Conservation (phyloP, 2,329 filamentous ascomycete species). For the Fulvia fulva region DNA sequence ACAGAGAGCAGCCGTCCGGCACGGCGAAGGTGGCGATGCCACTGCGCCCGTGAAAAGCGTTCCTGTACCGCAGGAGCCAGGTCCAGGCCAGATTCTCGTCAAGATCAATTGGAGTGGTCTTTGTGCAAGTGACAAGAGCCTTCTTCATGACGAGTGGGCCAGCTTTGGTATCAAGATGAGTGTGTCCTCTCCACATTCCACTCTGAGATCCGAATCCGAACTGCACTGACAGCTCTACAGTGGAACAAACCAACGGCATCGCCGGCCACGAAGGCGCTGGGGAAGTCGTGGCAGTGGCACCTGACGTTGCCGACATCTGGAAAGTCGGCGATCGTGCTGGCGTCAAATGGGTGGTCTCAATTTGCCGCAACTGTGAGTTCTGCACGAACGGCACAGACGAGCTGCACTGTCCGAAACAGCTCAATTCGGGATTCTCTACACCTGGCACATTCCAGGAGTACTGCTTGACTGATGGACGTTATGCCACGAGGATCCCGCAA, state of each 20-base stretch:
- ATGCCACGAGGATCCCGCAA: constrained; percentile 36
- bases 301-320: constrained; percentile 27
- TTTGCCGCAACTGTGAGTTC: constrained; percentile 31
- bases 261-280: constrained; percentile 33
- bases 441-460: constrained; percentile 40
- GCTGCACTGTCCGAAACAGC: constrained; percentile 35
- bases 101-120: constrained; percentile 36
- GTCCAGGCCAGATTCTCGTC: constrained; percentile 34
- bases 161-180: constrained; percentile 30
- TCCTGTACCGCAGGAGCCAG: constrained; percentile 29
- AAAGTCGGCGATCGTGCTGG: constrained; percentile 31
- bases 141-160: constrained; percentile 37
- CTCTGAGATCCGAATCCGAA: neutral
- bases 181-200: neutral
- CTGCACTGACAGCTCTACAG: neutral
- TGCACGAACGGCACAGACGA: constrained; percentile 35
- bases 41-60: constrained; percentile 32
- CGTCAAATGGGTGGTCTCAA: constrained; percentile 33
- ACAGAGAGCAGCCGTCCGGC: constrained; percentile 36
- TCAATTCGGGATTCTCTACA: constrained; percentile 37
- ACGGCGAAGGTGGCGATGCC: constrained; percentile 30
- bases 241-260: constrained; percentile 25
- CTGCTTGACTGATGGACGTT: constrained; percentile 33
- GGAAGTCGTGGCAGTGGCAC: constrained; percentile 26
- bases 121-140: constrained; percentile 35